phyloP scores from a whole-genome alignment of 1,284 basidiomycete genomes.

The Trametes sp. region DNA sequence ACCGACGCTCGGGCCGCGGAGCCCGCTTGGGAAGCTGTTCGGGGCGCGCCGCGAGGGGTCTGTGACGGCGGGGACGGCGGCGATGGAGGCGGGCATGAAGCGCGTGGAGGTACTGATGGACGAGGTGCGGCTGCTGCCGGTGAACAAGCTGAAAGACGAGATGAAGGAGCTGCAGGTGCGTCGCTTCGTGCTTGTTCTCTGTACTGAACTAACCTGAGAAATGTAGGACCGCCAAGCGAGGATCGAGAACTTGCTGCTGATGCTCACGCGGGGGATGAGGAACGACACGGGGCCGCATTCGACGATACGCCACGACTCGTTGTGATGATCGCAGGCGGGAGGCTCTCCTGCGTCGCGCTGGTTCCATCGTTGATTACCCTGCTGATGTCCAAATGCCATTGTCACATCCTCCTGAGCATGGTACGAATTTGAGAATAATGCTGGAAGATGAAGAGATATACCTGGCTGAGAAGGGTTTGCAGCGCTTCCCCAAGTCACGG shows the following conservation, averaged over 20 bases:
- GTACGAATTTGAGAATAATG: too few relatives aligned
- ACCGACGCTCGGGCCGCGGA: conserved; percentile 44
- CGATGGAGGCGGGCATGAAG: conserved; percentile 53
- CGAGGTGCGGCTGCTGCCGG: conserved; percentile 65
- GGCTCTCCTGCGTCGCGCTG: too few relatives aligned
- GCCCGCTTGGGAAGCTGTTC: conserved; percentile 65
- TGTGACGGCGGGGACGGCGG: conserved; percentile 37
- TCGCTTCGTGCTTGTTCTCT: background rate
- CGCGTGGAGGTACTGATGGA: conserved; percentile 68
- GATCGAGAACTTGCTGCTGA: conserved; percentile 73
- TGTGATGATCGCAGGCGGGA: too few relatives aligned
- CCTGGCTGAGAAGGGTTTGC: too few relatives aligned
- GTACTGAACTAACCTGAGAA: background rate
- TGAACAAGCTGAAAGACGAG: conserved; percentile 72
- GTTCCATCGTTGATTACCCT: too few relatives aligned
- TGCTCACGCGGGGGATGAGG: conserved; percentile 54
- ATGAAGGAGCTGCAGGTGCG: conserved; percentile 81
- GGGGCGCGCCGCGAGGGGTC: conserved; percentile 29
- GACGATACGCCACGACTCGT: conserved; percentile 42
- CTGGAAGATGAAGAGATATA: too few relatives aligned
- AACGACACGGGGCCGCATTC: conserved; percentile 45
- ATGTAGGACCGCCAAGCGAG: conserved; percentile 76
- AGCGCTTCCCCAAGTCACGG: too few relatives aligned
- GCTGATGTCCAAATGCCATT: too few relatives aligned
- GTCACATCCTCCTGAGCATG: too few relatives aligned